A percentile compares a stretch with the other conserved stretches of the same genome.
These are phyloP conservation scores for Hanseniaspora nectarophila DNA, from an alignment of 805 yeast genomes.

Conservation along the genomic window DNA sequence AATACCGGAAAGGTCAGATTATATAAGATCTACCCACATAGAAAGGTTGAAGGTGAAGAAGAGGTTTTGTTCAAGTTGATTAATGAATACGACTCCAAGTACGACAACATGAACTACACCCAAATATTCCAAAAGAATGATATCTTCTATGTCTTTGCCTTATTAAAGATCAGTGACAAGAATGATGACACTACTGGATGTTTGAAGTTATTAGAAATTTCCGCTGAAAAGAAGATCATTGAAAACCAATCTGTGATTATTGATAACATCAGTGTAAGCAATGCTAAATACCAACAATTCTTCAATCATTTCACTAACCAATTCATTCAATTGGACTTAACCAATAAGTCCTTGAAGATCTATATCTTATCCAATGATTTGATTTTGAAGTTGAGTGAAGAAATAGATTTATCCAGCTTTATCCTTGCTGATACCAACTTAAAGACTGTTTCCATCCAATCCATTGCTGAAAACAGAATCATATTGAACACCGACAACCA, in stretches of 20 bases:
- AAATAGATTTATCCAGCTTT: constrained; percentile 23
- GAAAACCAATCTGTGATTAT: constrained; percentile 24
- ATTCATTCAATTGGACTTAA: constrained; percentile 20
- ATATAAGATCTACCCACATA: constrained; percentile 17
- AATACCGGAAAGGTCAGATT: constrained; percentile 25
- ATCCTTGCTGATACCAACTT: constrained; percentile 7
- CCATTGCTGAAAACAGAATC: constrained; percentile 25
- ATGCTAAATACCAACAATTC: constrained; percentile 19
- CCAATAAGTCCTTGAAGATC: constrained; percentile 16
- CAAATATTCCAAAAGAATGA: constrained; percentile 19
- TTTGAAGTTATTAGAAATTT: constrained; percentile 18
- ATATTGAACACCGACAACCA: constrained; percentile 24
- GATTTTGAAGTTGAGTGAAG: constrained; percentile 14
- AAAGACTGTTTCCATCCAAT: constrained; percentile 21
- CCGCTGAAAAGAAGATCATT: constrained; percentile 16
- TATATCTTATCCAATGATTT: constrained; percentile 15
- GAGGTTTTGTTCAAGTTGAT: constrained; percentile 18
- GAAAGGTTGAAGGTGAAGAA: constrained; percentile 17
- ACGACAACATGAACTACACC: constrained; percentile 20
- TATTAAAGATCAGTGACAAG: constrained; percentile 20
- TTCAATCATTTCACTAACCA: constrained; percentile 23
- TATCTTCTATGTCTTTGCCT: constrained; percentile 18
- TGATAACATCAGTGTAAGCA: constrained; percentile 19
- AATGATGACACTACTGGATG: constrained; percentile 20
- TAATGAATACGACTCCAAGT: constrained; percentile 20